phyloP scores from a whole-genome alignment of 257 asterid genomes.

The Fraxinus quadrangulata region DNA sequence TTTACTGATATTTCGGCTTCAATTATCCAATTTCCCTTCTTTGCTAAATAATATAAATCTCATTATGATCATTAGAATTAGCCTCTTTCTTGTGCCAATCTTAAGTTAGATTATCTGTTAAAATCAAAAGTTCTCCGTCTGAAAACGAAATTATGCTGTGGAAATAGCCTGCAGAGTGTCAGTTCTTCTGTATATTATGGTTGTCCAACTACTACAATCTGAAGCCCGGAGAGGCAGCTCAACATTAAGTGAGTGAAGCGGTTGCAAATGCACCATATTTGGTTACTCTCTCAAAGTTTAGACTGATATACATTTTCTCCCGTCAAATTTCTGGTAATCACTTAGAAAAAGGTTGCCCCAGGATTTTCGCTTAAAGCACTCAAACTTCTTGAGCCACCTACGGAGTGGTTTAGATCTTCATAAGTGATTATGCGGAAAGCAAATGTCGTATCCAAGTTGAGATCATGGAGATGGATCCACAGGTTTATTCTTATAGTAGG shows the following conservation, averaged over 20 bases:
- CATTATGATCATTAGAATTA: not conserved
- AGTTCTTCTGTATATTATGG: not conserved
- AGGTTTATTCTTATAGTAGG: conserved; percentile 31
- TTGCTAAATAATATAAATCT: not conserved
- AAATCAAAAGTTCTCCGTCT: not conserved
- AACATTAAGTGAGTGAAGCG: too few relatives aligned
- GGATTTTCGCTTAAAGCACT: not conserved
- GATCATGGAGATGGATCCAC: conserved; percentile 39
- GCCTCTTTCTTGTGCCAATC: not conserved
- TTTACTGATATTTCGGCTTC: conserved; percentile 12
- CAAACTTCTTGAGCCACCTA: not conserved
- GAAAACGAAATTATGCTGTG: not conserved
- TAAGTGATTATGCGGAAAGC: conserved; percentile 30
- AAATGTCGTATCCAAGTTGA: conserved; percentile 27
- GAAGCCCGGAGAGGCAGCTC: not conserved
- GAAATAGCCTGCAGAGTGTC: not conserved
- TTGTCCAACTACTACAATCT: not conserved
- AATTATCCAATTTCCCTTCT: not conserved
- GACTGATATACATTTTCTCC: not conserved
- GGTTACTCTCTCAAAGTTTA: not conserved
- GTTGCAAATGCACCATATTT: not conserved
- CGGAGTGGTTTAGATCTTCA: not conserved
- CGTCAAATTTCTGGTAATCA: not conserved
- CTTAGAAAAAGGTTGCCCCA: not conserved
- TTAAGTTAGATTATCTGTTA: not conserved